Conservation (phyloP, 163 green algal genomes). For the Coccomyxa subellipsoidea region DNA sequence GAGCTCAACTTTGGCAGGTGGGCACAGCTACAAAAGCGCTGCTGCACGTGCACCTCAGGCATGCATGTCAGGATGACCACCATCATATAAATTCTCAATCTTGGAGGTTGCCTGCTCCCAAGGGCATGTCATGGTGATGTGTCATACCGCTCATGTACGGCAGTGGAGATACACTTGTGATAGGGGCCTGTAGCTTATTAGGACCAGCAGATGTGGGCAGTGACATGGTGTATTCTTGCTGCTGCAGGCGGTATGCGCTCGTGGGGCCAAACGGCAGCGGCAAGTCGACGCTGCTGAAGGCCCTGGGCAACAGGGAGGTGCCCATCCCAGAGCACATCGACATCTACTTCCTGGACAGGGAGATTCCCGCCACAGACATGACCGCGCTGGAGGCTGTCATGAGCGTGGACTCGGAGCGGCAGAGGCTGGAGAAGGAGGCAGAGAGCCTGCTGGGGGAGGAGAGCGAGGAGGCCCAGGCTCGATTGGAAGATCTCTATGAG, state of each 20-base stretch:
- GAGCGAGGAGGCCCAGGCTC: slow-evolving; percentile 66
- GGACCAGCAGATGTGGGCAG: no score
- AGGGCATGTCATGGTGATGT: no score
- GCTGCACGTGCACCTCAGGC: no score
- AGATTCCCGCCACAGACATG: slow-evolving; percentile 75
- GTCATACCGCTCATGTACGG: no score
- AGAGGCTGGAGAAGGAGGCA: slow-evolving; percentile 67
- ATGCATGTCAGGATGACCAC: no score
- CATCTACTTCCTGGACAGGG: slow-evolving; percentile 85
- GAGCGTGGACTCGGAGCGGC: slow-evolving; percentile 78
- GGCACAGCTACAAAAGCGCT: no score
- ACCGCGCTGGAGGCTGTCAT: slow-evolving; percentile 83
- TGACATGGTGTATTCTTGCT: no score
- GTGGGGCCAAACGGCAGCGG: slow-evolving; percentile 93
- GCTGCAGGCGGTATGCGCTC: slow-evolving; percentile 85
- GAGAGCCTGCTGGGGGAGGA: slow-evolving; percentile 68
- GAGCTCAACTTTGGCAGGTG: slow-evolving; percentile 88
- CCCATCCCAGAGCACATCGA: slow-evolving; percentile 93
- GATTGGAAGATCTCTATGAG: slow-evolving; percentile 81
- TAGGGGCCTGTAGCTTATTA: no score
- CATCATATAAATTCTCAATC: no score
- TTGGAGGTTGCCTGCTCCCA: no score
- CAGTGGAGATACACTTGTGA: no score
- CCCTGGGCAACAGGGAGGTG: slow-evolving; percentile 80
- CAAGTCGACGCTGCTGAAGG: slow-evolving; percentile 89